Conservation (phyloP, 345 rosid genomes). For the Cardamine chenopodiifolia region DNA sequence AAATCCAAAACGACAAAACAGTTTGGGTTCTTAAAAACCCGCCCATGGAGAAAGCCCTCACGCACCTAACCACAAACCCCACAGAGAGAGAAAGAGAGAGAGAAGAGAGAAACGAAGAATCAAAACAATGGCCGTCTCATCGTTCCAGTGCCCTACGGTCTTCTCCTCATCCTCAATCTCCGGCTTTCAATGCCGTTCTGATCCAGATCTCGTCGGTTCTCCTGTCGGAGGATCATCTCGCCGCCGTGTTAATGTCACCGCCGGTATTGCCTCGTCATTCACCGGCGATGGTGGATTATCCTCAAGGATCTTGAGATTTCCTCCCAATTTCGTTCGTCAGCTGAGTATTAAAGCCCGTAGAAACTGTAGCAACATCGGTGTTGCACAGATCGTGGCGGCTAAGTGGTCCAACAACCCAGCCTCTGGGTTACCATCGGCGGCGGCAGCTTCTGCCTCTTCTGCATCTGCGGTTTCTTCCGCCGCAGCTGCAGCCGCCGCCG, state of each 20-base stretch:
- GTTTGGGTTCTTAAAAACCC: conserved; percentile 37
- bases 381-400: conserved; percentile 97
- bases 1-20: conserved; percentile 38
- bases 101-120: conserved; percentile 11
- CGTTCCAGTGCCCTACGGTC: conserved; percentile 43
- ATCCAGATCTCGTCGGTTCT: conserved; percentile 61
- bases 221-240: conserved; percentile 46
- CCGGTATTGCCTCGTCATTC: conserved; percentile 27
- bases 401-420: conserved; percentile 78
- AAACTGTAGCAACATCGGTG: conserved; percentile 99
- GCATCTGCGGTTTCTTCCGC: conserved; percentile 48
- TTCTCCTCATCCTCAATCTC: conserved; percentile 40
- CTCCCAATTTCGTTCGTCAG: conserved; percentile 97
- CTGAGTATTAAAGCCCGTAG: conserved; percentile 93
- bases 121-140: conserved; percentile 55
- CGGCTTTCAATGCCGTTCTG: conserved; percentile 72
- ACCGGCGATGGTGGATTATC: conserved; percentile 67
- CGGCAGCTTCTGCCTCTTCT: conserved; percentile 56
- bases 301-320: conserved; percentile 77
- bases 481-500: conserved; percentile 39
- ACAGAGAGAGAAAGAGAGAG: neutral
- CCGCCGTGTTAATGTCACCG: conserved; percentile 32
- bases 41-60: conserved; percentile 28
- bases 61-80: conserved; percentile 35
- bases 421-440: conserved; percentile 53